Conservation (phyloP, 2,329 filamentous ascomycete genomes). For the Plenodomus tracheiphilus region DNA sequence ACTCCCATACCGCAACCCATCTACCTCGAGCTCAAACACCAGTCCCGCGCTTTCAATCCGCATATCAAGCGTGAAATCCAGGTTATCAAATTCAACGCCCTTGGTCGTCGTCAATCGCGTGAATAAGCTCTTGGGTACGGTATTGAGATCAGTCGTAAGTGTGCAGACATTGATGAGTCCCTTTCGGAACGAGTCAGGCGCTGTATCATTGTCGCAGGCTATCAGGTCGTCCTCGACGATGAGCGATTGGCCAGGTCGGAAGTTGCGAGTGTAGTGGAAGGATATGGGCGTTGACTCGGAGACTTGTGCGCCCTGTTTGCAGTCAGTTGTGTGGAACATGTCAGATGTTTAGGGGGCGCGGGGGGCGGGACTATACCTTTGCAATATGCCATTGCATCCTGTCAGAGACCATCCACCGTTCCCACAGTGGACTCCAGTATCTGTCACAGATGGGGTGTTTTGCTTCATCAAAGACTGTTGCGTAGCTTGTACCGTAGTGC, state of each 20-base stretch:
- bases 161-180: constrained; percentile 73
- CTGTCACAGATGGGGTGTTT: constrained; percentile 73
- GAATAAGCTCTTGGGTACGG: constrained; percentile 73
- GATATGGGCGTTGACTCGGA: constrained; percentile 74
- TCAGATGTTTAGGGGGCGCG: not conserved
- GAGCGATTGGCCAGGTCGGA: constrained; percentile 75
- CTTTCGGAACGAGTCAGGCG: constrained; percentile 57
- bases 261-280: constrained; percentile 86
- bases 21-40: constrained; percentile 77
- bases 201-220: constrained; percentile 70
- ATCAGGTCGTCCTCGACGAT: constrained; percentile 81
- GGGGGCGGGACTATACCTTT: constrained; percentile 66
- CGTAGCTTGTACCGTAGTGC: constrained; percentile 81
- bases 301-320: constrained; percentile 67
- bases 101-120: constrained; percentile 76
- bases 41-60: constrained; percentile 76
- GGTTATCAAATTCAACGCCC: constrained; percentile 78
- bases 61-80: constrained; percentile 84
- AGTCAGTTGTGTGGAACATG: not conserved
- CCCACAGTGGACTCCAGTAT: constrained; percentile 80
- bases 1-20: constrained; percentile 74
- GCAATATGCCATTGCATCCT: constrained; percentile 86
- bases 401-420: constrained; percentile 81
- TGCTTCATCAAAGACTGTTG: constrained; percentile 76
- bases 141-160: constrained; percentile 76